A percentile compares a stretch with the other conserved stretches of the same genome.
Evolutionary conservation across 2,329 filamentous ascomycete species (phyloP).

Genomic region (Colletotrichum brevisporum): DNA sequence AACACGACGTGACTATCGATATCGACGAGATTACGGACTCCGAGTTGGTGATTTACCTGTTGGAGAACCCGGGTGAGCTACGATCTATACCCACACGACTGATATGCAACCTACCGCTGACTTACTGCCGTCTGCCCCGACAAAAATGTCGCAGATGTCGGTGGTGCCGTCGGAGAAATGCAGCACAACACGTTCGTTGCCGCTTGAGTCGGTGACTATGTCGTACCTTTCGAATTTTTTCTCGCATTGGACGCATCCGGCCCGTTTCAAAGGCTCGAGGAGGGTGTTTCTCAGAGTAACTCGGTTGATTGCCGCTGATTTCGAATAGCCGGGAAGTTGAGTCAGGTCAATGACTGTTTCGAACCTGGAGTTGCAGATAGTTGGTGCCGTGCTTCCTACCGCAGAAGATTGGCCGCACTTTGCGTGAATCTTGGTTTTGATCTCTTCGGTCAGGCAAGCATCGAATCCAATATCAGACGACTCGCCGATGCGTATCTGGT

Average conservation of each 20-base stretch:
- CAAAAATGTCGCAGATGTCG: conserved; percentile 6
- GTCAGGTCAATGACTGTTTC: neutral
- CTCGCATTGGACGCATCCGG: neutral
- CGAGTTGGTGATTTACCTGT: too few species aligned
- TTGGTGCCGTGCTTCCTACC: neutral
- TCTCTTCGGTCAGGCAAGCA: neutral
- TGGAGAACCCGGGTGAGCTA: too few species aligned
- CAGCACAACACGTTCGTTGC: neutral
- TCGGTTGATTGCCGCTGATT: conserved; percentile 1
- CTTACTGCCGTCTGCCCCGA: neutral
- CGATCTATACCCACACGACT: too few species aligned
- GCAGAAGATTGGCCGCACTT: neutral
- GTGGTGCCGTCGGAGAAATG: neutral
- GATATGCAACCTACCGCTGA: neutral
- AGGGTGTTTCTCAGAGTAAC: neutral
- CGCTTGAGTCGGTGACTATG: neutral
- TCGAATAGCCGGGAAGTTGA: neutral
- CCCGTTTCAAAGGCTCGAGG: neutral
- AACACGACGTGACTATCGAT: too few species aligned
- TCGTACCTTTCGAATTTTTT: neutral
- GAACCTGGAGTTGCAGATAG: neutral
- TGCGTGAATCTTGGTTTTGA: neutral
- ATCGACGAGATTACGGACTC: too few species aligned
- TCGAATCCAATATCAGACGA: neutral
- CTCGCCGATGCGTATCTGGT: neutral